Evolutionary conservation across 169 alveolate genomes (phyloP), one percentile per base, ranked within the genome.

Genomic region (Amoebophrya sp.): DNA sequence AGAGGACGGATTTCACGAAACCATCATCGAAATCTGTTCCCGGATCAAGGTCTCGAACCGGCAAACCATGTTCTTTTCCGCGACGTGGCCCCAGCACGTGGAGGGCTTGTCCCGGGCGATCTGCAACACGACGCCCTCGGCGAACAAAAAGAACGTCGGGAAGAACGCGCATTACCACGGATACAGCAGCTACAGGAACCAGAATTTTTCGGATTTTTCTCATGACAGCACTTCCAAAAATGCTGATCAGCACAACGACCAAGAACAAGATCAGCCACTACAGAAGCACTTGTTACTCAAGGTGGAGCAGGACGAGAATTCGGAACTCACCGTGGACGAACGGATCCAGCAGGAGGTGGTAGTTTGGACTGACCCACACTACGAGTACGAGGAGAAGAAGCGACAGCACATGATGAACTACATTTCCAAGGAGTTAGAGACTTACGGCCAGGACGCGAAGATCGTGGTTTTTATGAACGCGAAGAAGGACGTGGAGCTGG

Each of bases 1-100:
- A 40, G 99, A 98, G 93, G 97, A 97, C 99, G 99, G 99, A 35
- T 98, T 98, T 95, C 98, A 66, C 39, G 83, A 66, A 25, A 66
- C 83, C 32, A 0, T 66, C 32, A 7, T 66, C 83, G 83, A 66
- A 66, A 66, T 66, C 83, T 2, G 1, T n/a, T 66, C 83, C 35
- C 83, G 83, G 38, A 66, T 66, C 83, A 18, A n/a, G 38, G 35
- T 66, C 35, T n/a, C 83, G 32, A 25, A 7, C 35, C 54, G 54
- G 54, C 98, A 96, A 93, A 97, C 97, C 7, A 95, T 97, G 92
- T 96, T 96, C 98, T 96, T 96, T 91, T 95, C 97, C 91, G 98
- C 98, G 25, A 97, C 98, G 7, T 66, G 83, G 83, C 83, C 83
- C 1, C 1, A 66, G 18, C 83, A 66, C 35, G 83, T 66, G 0